Percentiles rank a stretch among this genome's conserved stretches.
Evolutionary conservation across 176 grass and related monocot species (phyloP).

Genomic region (Themeda triandra): DNA sequence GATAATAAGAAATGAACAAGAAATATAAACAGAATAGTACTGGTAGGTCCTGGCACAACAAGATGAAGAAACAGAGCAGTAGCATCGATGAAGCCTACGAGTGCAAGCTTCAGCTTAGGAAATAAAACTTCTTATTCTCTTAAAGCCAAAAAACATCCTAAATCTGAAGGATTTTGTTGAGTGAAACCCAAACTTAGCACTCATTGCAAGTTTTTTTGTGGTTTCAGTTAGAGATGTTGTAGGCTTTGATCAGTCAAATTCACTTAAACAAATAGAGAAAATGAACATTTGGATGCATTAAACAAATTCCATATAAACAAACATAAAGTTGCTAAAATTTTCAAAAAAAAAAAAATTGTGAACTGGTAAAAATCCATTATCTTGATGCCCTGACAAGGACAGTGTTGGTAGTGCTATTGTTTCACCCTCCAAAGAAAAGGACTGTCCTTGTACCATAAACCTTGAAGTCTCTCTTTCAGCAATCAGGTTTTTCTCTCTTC

Average conservation of each 20-base stretch:
- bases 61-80: not conserved
- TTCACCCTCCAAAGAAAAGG: not conserved
- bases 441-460: not conserved
- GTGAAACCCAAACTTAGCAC: conserved; percentile 2
- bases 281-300: not conserved
- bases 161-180: not conserved
- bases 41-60: not conserved
- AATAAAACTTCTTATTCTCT: not conserved
- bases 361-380: not conserved
- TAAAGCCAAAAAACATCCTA: not conserved
- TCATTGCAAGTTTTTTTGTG: not conserved
- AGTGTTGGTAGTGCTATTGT: not conserved
- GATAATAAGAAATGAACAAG: not conserved
- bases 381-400: not conserved
- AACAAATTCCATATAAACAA: conserved; percentile 8
- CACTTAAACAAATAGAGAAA: not conserved
- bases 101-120: not conserved
- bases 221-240: not conserved
- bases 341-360: no score
- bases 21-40: not conserved
- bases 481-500: conserved; percentile 1
- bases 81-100: not conserved
- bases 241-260: not conserved
- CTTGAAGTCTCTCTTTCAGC: conserved; percentile 18
- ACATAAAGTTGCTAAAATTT: not conserved